Conservation (phyloP, 352 stramenopile species). For the Saprolegnia diclina region DNA sequence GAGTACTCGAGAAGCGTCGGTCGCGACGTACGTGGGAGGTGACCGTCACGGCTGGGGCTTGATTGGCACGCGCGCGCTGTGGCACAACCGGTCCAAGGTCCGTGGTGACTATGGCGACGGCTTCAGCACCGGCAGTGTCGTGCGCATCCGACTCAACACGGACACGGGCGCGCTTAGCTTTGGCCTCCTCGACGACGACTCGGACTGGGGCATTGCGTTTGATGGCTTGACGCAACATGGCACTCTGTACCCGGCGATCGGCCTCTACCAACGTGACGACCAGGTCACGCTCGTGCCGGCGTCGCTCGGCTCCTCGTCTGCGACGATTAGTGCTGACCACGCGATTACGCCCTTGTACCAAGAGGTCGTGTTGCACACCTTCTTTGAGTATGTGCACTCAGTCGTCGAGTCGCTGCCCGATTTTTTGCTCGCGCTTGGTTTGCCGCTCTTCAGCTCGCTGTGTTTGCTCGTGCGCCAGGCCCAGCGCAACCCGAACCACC, state of each 20-base stretch:
- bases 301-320: not conserved
- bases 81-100: constrained; percentile 87
- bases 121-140: constrained; percentile 80
- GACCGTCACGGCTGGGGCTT: constrained; percentile 85
- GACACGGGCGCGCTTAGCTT: constrained; percentile 84
- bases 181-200: constrained; percentile 62
- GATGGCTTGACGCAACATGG: constrained; percentile 82
- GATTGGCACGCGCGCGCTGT: constrained; percentile 82
- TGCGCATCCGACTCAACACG: constrained; percentile 79
- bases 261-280: constrained; percentile 84
- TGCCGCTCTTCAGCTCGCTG: constrained; percentile 17
- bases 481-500: constrained; percentile 30
- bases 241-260: constrained; percentile 83
- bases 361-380: constrained; percentile 18
- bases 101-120: constrained; percentile 83
- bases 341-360: not conserved
- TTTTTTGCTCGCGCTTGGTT: not conserved
- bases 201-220: constrained; percentile 85
- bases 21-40: constrained; percentile 83
- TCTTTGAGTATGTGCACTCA: constrained; percentile 11
- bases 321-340: not conserved
- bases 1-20: constrained; percentile 76
- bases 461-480: not conserved
- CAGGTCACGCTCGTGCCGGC: constrained; percentile 73
- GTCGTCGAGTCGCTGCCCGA: not conserved